Conservation (phyloP, 371 early-diverging fungal genomes). For the Mortierella sp. region DNA sequence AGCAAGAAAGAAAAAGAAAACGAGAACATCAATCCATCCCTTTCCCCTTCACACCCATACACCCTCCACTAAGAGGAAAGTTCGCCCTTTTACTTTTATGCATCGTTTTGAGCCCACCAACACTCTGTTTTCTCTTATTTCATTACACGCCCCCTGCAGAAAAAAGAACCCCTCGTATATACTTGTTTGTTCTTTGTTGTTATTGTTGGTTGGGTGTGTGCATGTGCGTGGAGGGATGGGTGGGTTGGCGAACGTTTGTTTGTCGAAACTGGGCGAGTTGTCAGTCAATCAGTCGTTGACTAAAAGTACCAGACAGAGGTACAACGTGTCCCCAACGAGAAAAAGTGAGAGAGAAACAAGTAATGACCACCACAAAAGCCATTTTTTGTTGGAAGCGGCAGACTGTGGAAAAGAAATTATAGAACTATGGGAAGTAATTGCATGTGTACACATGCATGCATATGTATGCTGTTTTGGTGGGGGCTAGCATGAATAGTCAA, state of each 20-base stretch:
- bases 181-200: neutral
- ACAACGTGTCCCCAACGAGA: neutral
- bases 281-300: neutral
- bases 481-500: too few species aligned
- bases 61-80: neutral
- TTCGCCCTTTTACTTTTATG: neutral
- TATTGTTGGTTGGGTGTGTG: neutral
- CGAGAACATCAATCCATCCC: conserved; percentile 1
- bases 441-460: neutral
- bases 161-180: neutral
- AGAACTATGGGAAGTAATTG: too few species aligned
- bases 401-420: conserved; percentile 6
- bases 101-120: conserved; percentile 9
- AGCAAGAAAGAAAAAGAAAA: neutral
- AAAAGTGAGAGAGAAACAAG: neutral
- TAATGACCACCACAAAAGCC: neutral
- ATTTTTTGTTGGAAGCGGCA: neutral
- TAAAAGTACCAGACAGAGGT: neutral
- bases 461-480: neutral
- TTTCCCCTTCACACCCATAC: neutral
- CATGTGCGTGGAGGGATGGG: neutral
- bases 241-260: neutral
- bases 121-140: neutral
- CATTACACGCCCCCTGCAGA: neutral
- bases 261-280: neutral